Evolutionary conservation across 768 basidiomycete genomes (phyloP), one percentile per base, ranked within the genome.

Genomic region (Pulveroboletus ravenelii): DNA sequence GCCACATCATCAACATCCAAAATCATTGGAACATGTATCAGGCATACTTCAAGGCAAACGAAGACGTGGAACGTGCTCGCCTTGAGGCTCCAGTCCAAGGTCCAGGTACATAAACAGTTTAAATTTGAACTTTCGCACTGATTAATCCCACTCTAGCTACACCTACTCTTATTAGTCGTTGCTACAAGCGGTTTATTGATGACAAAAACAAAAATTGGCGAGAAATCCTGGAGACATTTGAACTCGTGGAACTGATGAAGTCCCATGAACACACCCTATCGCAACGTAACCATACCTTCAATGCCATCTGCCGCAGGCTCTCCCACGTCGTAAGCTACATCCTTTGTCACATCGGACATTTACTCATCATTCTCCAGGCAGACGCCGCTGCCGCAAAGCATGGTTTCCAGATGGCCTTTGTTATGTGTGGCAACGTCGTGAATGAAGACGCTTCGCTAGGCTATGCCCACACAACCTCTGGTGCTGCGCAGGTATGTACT

Each of bases 401-500:
- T 14, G 47, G 47, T 1, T 53, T 53, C 10, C 10, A 53, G 15
- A 31, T 23, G 2, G 42, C 32, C 5, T 1, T 53, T 5, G 32
- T 53, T 2, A 48, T 53, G 31, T 48, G 47, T 18, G 32, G 52
- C 1, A 53, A 45, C 1, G 10, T 38, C 6, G 32, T 53, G 10
- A 53, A 49, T 39, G 37, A 53, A 14, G 52, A 53, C 6, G 3
- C n/a, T 1, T 44, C 18, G 4, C 20, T 48, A 14, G 42, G 31
- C 1, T 44, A 32, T 23, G 4, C 17, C 2, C 42, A 53, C 25
- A 48, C 52, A 34, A 48, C 32, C 1, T 2, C 5, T 14, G 38
- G 38, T 14, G 20, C 38, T 39, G 8, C 13, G 1, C 0, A 39
- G 38, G 38, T 39, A 39, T 13, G 38, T 23, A 14, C 6, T 38